Evolutionary conservation across 148 eudicot genomes (phyloP).

Genomic region (Diospyros lotus): DNA sequence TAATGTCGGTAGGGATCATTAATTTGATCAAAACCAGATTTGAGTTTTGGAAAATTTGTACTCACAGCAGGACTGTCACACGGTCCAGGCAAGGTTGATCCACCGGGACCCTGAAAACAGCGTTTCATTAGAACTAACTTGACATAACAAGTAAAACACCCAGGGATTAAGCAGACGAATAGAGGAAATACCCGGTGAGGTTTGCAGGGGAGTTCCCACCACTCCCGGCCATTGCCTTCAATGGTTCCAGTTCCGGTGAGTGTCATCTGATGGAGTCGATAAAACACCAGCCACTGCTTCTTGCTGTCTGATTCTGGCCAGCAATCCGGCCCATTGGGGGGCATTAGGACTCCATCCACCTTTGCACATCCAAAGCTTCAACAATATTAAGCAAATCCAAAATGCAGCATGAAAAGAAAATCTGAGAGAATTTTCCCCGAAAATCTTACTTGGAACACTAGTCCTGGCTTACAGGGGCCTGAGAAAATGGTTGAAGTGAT

Average conservation of each 20-base stretch:
- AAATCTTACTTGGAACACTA: slow-evolving; percentile 64
- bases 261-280: slow-evolving; percentile 57
- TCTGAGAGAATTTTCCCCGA: not conserved
- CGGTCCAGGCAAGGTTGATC: slow-evolving; percentile 88
- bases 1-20: not conserved
- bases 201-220: slow-evolving; percentile 99
- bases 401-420: no score
- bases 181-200: slow-evolving; percentile 67
- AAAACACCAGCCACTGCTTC: slow-evolving; percentile 89
- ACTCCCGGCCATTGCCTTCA: slow-evolving; percentile 81
- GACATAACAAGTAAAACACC: not conserved
- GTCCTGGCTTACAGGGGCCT: slow-evolving; percentile 85
- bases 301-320: slow-evolving; percentile 90
- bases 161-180: not conserved
- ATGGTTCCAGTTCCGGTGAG: slow-evolving; percentile 74
- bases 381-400: not conserved
- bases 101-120: slow-evolving; percentile 74
- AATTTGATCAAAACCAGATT: no score
- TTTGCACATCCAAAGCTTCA: slow-evolving; percentile 6
- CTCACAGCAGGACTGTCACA: slow-evolving; percentile 95
- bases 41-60: slow-evolving; percentile 1
- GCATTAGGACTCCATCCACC: slow-evolving; percentile 80
- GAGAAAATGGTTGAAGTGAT: slow-evolving; percentile 79
- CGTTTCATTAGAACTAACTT: not conserved
- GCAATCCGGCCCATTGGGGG: slow-evolving; percentile 88